These are phyloP conservation scores for Naumovozyma castellii DNA, from an alignment of 805 yeast genomes.

Conservation along the genomic window DNA sequence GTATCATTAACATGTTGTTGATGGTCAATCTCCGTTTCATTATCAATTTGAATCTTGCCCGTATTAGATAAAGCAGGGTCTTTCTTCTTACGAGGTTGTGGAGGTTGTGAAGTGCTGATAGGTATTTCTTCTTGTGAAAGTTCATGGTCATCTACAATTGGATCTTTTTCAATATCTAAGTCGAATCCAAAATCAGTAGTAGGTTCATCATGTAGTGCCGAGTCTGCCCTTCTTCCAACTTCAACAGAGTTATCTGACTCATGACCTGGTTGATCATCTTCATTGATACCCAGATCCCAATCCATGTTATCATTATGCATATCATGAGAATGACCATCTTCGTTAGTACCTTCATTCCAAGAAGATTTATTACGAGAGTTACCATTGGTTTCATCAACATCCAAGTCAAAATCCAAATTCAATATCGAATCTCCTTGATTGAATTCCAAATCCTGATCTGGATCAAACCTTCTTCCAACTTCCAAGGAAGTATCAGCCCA, in stretches of 20 bases:
- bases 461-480: conserved; percentile 23
- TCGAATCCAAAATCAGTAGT: conserved; percentile 44
- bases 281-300: conserved; percentile 26
- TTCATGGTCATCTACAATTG: conserved; percentile 21
- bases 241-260: conserved; percentile 55
- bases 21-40: conserved; percentile 4
- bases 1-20: conserved; percentile 19
- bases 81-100: conserved; percentile 4
- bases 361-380: conserved; percentile 6
- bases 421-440: conserved; percentile 18
- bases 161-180: conserved; percentile 37
- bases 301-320: conserved; percentile 21
- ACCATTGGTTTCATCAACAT: conserved; percentile 8
- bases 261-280: conserved; percentile 6
- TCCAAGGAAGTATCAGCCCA: conserved; percentile 26
- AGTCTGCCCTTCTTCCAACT: conserved; percentile 44
- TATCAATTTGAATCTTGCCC: conserved; percentile 11
- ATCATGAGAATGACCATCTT: conserved; percentile 6
- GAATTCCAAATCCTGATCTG: conserved; percentile 16
- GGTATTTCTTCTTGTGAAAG: conserved; percentile 24
- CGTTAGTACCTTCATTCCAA: conserved; percentile 24
- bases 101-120: conserved; percentile 7
- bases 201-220: conserved; percentile 19
- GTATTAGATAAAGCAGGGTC: conserved; percentile 11
- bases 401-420: conserved; percentile 30